These are phyloP conservation scores for Corynascus novoguineensis DNA, from an alignment of 495 filamentous ascomycete genomes.

Conservation along the genomic window DNA sequence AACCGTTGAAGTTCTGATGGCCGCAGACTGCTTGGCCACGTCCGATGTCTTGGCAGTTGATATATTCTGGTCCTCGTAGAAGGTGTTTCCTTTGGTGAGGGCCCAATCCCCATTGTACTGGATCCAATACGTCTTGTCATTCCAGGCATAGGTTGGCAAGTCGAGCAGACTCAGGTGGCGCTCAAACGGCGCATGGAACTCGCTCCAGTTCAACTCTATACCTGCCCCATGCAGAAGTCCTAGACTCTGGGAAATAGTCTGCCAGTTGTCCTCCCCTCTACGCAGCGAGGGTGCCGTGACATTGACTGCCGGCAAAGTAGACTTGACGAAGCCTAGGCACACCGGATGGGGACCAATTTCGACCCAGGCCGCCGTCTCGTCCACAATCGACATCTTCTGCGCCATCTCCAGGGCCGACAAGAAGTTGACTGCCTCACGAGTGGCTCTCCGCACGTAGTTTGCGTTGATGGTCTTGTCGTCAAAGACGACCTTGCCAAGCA, in stretches of 20 bases:
- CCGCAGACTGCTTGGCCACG: too few species aligned
- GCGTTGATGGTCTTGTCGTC: conserved; percentile 51
- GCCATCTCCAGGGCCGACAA: conserved; percentile 57
- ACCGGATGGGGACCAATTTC: conserved; percentile 70
- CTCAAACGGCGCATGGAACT: conserved; percentile 69
- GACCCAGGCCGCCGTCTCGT: conserved; percentile 53
- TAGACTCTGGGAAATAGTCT: conserved; percentile 55
- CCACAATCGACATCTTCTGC: conserved; percentile 42
- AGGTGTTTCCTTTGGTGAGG: conserved; percentile 63
- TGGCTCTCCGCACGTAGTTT: conserved; percentile 60
- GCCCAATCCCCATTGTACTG: conserved; percentile 63
- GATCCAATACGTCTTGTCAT: conserved; percentile 80
- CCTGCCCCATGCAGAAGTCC: conserved; percentile 60
- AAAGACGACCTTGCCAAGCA: conserved; percentile 55
- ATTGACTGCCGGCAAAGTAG: conserved; percentile 46
- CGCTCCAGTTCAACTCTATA: conserved; percentile 66
- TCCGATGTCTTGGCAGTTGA: too few species aligned
- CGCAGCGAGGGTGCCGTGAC: conserved; percentile 53
- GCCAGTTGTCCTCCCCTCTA: conserved; percentile 56
- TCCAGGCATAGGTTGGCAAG: conserved; percentile 74
- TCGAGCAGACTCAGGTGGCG: conserved; percentile 54
- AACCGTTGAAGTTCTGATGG: conserved; percentile 44
- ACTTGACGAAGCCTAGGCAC: conserved; percentile 63
- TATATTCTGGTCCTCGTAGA: conserved; percentile 47
- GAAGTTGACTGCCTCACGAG: conserved; percentile 71